Conservation (phyloP, 2,329 filamentous ascomycete genomes). For the Neofusicoccum kwambonambiense region DNA sequence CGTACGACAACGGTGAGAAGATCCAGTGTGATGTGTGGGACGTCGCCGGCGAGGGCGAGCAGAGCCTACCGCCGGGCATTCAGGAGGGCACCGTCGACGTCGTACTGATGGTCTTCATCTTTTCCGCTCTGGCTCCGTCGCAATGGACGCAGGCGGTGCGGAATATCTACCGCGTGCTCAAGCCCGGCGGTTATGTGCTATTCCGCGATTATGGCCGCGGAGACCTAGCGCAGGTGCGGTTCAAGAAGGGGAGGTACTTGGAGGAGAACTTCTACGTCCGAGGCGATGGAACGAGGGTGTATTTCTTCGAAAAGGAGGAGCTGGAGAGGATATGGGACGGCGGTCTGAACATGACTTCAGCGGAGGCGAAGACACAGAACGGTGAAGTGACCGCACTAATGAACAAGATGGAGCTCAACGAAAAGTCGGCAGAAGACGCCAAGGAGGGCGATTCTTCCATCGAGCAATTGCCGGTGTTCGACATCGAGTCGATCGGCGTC, state of each 20-base stretch:
- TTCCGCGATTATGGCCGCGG: constrained; percentile 97
- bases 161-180: constrained; percentile 80
- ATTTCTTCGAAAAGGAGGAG: constrained; percentile 92
- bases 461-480: constrained; percentile 48
- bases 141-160: constrained; percentile 82
- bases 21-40: constrained; percentile 97
- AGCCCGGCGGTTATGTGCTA: constrained; percentile 87
- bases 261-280: constrained; percentile 97
- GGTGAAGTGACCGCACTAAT: constrained; percentile 27
- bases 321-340: constrained; percentile 75
- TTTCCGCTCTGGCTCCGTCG: constrained; percentile 80
- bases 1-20: constrained; percentile 65
- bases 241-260: constrained; percentile 91
- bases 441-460: constrained; percentile 8
- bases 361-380: neutral
- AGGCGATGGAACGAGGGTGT: constrained; percentile 92
- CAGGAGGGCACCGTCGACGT: constrained; percentile 81
- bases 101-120: constrained; percentile 94
- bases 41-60: constrained; percentile 58
- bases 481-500: constrained; percentile 74
- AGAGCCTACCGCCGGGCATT: constrained; percentile 70
- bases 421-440: neutral
- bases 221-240: constrained; percentile 92
- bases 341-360: neutral
- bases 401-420: constrained; percentile 8